Percentiles rank a stretch among this genome's conserved stretches.
Evolutionary conservation across 2,329 filamentous ascomycete genomes (phyloP).

Genomic region (Aureobasidium lini): DNA sequence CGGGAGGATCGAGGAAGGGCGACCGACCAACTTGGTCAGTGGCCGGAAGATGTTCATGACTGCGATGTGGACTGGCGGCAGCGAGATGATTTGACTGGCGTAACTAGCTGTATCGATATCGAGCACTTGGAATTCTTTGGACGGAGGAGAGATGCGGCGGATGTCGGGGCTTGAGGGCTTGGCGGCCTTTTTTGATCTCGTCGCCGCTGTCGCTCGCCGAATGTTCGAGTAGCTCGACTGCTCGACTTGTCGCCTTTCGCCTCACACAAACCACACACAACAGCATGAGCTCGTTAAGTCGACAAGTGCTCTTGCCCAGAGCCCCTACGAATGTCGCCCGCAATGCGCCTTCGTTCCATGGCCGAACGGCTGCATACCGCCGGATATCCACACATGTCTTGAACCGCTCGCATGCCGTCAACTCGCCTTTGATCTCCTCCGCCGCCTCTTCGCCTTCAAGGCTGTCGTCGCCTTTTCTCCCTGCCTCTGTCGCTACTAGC

Average conservation of each 20-base stretch:
- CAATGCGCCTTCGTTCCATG: constrained; percentile 33
- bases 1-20: neutral
- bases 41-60: constrained; percentile 10
- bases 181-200: neutral
- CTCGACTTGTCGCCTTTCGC: neutral
- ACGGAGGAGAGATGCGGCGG: neutral
- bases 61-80: neutral
- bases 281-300: constrained; percentile 39
- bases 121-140: neutral
- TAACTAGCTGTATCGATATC: neutral
- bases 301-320: constrained; percentile 28
- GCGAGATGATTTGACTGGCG: neutral
- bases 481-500: constrained; percentile 35
- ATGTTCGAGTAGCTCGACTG: neutral
- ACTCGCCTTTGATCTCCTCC: constrained; percentile 17
- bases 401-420: neutral
- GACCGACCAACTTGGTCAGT: neutral
- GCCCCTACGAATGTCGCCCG: constrained; percentile 32
- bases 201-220: neutral
- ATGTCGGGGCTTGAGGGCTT: neutral
- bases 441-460: constrained; percentile 24
- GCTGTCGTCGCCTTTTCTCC: constrained; percentile 37
- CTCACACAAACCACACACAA: neutral
- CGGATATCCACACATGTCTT: constrained; percentile 31
- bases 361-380: constrained; percentile 41